Evolutionary conservation across 495 filamentous ascomycete genomes (phyloP).

Genomic region (Penicillium dipodomyicola): DNA sequence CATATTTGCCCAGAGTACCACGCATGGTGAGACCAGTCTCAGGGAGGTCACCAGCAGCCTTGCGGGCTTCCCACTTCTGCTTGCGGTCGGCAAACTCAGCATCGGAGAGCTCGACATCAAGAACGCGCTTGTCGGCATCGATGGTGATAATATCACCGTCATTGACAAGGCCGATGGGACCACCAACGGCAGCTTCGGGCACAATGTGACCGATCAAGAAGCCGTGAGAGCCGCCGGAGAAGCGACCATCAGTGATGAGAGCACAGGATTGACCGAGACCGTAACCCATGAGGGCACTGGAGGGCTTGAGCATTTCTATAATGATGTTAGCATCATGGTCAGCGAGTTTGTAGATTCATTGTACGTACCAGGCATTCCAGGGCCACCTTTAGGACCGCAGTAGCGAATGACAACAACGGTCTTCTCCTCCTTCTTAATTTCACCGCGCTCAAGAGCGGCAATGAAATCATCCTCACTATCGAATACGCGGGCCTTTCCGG

Average conservation of each 20-base stretch:
- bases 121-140: constrained; percentile 49
- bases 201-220: constrained; percentile 56
- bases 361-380: constrained; percentile 78
- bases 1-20: constrained; percentile 91
- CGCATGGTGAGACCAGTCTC: constrained; percentile 53
- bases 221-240: constrained; percentile 51
- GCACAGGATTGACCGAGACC: constrained; percentile 66
- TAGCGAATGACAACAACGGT: constrained; percentile 97
- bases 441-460: constrained; percentile 68
- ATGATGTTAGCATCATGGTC: background rate
- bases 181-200: constrained; percentile 57
- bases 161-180: constrained; percentile 53
- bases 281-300: constrained; percentile 88
- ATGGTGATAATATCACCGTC: constrained; percentile 58
- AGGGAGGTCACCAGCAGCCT: constrained; percentile 35
- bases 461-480: constrained; percentile 83
- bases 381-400: constrained; percentile 91
- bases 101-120: constrained; percentile 51
- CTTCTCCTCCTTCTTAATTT: constrained; percentile 95
- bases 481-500: constrained; percentile 83
- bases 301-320: constrained; percentile 78
- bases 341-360: background rate
- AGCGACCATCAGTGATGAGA: constrained; percentile 48
- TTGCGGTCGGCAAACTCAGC: constrained; percentile 63
- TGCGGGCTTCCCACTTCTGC: constrained; percentile 55